Evolutionary conservation across 1,284 basidiomycete species (phyloP).

Genomic region (Cryptococcus floricola): DNA sequence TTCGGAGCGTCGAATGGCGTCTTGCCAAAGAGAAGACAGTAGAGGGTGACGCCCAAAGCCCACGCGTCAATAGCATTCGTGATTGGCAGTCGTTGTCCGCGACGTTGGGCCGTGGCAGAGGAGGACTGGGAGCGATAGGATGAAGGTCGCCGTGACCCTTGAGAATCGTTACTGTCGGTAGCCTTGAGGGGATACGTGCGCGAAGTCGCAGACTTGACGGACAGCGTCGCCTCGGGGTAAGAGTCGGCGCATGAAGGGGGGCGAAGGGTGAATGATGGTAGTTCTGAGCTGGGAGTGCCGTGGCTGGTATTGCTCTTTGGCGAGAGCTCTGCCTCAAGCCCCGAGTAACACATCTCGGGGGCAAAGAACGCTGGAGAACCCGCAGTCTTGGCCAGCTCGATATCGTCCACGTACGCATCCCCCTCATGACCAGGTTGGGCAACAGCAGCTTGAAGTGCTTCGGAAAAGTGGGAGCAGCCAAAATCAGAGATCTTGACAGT

Average conservation of each 20-base stretch:
- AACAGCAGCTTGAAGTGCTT: constrained; percentile 62
- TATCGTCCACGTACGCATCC: constrained; percentile 67
- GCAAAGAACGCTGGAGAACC: constrained; percentile 98
- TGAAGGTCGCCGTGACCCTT: constrained; percentile 29
- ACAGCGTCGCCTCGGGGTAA: not conserved
- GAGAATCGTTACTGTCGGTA: constrained; percentile 26
- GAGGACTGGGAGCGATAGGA: constrained; percentile 34
- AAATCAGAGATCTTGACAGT: constrained; percentile 98
- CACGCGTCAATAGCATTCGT: constrained; percentile 98
- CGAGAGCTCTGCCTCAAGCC: constrained; percentile 26
- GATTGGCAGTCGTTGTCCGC: constrained; percentile 60
- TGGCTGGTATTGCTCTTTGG: constrained; percentile 8
- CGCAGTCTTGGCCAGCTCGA: constrained; percentile 85
- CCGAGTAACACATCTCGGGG: constrained; percentile 77
- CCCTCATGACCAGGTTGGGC: constrained; percentile 57
- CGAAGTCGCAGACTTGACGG: constrained; percentile 12
- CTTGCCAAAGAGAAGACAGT: constrained; percentile 85
- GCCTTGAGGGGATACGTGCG: constrained; percentile 23
- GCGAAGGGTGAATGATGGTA: constrained; percentile 35
- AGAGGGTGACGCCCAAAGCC: constrained; percentile 97
- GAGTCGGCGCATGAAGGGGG: constrained; percentile 27
- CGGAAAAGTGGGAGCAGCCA: constrained; percentile 92
- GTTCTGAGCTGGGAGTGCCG: constrained; percentile 13
- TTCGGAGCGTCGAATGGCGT: constrained; percentile 65
- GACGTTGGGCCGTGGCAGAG: constrained; percentile 17